phyloP scores from a whole-genome alignment of 2,329 filamentous ascomycete species.

The Colletotrichum acutatum region DNA sequence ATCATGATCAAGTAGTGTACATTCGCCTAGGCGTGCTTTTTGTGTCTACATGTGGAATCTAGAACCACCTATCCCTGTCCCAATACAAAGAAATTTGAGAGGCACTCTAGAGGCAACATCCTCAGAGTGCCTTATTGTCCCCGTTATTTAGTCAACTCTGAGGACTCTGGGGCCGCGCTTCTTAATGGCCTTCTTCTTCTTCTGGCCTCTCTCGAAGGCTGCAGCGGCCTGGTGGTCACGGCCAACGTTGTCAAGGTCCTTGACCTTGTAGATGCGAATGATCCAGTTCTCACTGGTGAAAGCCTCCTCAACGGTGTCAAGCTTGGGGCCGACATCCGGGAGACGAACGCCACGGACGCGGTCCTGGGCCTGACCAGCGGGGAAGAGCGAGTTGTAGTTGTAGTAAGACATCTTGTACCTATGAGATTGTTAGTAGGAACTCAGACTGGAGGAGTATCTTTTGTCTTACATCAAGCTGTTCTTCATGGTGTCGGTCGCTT shows the following conservation, averaged over 20 bases:
- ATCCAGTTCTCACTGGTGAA: conserved; percentile 99
- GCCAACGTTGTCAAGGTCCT: conserved; percentile 96
- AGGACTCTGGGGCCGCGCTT: conserved; percentile 78
- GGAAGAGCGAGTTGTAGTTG: conserved; percentile 95
- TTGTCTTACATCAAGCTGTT: conserved; percentile 94
- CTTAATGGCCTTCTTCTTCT: conserved; percentile 83
- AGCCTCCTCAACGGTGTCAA: conserved; percentile 93
- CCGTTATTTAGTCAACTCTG: conserved; percentile 71
- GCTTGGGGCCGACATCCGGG: conserved; percentile 84
- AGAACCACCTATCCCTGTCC: conserved; percentile 29
- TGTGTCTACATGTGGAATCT: conserved; percentile 44
- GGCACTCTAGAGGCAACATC: conserved; percentile 17
- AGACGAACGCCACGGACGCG: conserved; percentile 85
- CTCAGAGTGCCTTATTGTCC: background rate
- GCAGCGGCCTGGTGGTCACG: conserved; percentile 80
- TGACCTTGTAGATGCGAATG: conserved; percentile 99
- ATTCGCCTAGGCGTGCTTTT: conserved; percentile 44
- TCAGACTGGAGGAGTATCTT: background rate
- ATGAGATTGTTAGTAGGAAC: conserved; percentile 41
- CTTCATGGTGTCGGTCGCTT: conserved; percentile 96
- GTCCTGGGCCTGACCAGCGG: conserved; percentile 87
- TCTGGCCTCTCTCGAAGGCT: conserved; percentile 81
- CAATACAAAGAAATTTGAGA: conserved; percentile 32
- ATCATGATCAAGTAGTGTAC: conserved; percentile 43
- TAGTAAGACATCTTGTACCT: conserved; percentile 99